Evolutionary conservation across 495 filamentous ascomycete genomes (phyloP).

Genomic region (Astrothelium subdiscretum): DNA sequence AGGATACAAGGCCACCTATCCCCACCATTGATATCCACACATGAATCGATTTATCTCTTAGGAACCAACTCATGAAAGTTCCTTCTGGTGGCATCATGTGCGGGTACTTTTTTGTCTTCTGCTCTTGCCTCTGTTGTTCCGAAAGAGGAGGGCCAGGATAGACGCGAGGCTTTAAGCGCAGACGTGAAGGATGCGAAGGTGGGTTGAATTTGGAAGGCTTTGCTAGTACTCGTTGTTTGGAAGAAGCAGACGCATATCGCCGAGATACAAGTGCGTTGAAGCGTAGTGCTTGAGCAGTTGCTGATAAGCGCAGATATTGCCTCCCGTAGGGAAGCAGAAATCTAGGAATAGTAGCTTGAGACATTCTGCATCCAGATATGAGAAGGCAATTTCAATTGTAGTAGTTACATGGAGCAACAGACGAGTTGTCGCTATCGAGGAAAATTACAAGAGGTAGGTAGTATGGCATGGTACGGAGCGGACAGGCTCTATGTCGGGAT

Average conservation of each 20-base stretch:
- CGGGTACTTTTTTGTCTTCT: conserved; percentile 59
- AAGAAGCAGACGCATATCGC: conserved; percentile 4
- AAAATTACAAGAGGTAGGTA: too few relatives aligned
- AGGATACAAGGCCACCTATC: not conserved
- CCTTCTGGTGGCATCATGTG: conserved; percentile 68
- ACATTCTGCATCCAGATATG: too few relatives aligned
- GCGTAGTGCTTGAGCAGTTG: not conserved
- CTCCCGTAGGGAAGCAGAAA: not conserved
- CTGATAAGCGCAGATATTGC: not conserved
- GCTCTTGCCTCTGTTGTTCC: conserved; percentile 45
- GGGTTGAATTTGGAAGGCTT: conserved; percentile 77
- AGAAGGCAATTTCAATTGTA: too few relatives aligned
- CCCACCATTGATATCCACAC: conserved; percentile 66
- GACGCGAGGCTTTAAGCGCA: conserved; percentile 32
- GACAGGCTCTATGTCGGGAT: too few relatives aligned
- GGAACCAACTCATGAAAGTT: conserved; percentile 63
- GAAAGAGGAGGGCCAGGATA: conserved; percentile 54
- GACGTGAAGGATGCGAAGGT: conserved; percentile 63
- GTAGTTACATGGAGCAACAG: too few relatives aligned
- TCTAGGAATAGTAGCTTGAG: not conserved
- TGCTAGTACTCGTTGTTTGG: conserved; percentile 52
- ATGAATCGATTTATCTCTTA: conserved; percentile 62
- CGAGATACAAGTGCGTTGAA: not conserved
- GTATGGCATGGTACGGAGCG: too few relatives aligned
- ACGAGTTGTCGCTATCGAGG: too few relatives aligned